Percentiles rank a stretch among this genome's conserved stretches.
Evolutionary conservation across 208 protist genomes (phyloP).

Genomic region (Leishmania guyanensis): DNA sequence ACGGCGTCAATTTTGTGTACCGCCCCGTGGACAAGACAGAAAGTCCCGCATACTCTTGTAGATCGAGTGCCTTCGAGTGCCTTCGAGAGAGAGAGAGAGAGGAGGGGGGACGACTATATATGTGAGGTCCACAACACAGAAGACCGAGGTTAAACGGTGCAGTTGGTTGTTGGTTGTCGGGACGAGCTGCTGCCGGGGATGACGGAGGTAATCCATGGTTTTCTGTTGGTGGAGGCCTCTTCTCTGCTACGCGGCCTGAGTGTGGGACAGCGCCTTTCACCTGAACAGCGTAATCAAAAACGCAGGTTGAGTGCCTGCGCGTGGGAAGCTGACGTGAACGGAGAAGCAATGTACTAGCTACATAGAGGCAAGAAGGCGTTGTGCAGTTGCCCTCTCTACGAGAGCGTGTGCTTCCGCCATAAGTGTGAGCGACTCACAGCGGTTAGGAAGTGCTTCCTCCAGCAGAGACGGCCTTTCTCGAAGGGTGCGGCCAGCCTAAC

Average conservation of each 20-base stretch:
- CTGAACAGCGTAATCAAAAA: too few relatives aligned
- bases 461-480: not conserved
- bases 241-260: not conserved
- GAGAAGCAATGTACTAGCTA: not conserved
- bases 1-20: too few relatives aligned
- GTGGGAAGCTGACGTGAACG: not conserved
- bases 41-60: too few relatives aligned
- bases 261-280: not conserved
- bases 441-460: not conserved
- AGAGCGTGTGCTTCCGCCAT: not conserved
- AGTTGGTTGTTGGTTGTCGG: not conserved
- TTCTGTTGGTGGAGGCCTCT: not conserved
- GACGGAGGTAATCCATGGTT: not conserved
- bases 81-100: not conserved
- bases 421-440: not conserved
- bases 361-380: not conserved
- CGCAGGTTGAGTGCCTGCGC: not conserved
- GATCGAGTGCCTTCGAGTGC: too few relatives aligned
- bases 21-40: too few relatives aligned
- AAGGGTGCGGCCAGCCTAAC: not conserved
- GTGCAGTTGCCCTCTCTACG: not conserved
- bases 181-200: not conserved
- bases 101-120: not conserved
- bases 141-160: not conserved
- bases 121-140: not conserved